Evolutionary conservation across 345 rosid species (phyloP), one percentile per base, ranked within the genome.

Genomic region (Linum trigynum): DNA sequence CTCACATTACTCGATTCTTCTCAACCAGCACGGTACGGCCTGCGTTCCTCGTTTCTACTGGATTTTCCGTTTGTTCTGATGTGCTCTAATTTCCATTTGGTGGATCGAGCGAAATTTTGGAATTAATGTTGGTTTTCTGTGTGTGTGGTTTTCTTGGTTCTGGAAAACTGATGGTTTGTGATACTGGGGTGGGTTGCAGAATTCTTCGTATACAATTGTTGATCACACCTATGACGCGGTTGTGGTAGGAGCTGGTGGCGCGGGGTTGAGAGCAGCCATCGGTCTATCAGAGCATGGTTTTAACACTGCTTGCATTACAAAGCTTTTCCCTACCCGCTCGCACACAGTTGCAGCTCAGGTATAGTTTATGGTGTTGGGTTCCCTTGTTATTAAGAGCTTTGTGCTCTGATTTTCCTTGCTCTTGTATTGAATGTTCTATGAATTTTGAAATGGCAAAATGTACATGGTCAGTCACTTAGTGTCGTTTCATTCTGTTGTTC

Each of bases 261-360:
- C 99, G 0, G 97, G 99, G 32, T 78, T 95, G 70, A 77, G 97
- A 69, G 97, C 99, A 5, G 96, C 99, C 43, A 95, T 95, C 7
- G 99, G 97, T 50, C 88, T 95, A 38, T 95, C 99, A 0, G 99
- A 95, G 80, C 97, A 95, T 81, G 97, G 97, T n/a, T 91, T 95
- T 63, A 91, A 91, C 69, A 95, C 97, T 0, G 99, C 99, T 78
- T 95, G 99, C 73, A 82, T 95, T 73, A 91, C 99, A 75, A 95
- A 95, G 87, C 95, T 95, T 56, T 95, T 95, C 56, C 96, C 96
- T 0, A 91, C 99, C 23, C 88, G 99, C 39, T 95, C 97, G 0
- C 99, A 95, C 67, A 95, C 97, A 0, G 99, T 95, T 69, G 99
- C 99, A 2, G 99, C 99, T 63, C 99, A 95, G 95, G 99, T 88